phyloP scores from a whole-genome alignment of 2,329 filamentous ascomycete genomes.

The Catunica adiposa region DNA sequence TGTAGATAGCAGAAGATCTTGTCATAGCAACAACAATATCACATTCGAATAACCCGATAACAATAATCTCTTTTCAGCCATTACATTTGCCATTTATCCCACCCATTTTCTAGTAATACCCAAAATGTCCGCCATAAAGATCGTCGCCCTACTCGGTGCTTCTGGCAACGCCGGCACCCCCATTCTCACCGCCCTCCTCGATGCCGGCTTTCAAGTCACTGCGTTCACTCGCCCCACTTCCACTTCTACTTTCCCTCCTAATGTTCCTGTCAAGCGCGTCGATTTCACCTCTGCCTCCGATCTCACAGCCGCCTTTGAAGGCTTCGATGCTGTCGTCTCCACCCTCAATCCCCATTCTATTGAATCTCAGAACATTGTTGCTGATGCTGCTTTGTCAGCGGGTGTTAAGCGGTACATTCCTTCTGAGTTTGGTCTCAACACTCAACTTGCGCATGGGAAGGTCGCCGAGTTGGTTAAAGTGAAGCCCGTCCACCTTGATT shows the following conservation, averaged over 20 bases:
- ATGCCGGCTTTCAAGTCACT: constrained; percentile 32
- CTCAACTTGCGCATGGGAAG: constrained; percentile 19
- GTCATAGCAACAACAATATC: not conserved
- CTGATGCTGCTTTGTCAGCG: constrained; percentile 41
- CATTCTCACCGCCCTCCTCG: constrained; percentile 24
- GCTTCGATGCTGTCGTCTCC: constrained; percentile 39
- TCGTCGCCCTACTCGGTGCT: constrained; percentile 24
- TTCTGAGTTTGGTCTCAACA: constrained; percentile 35
- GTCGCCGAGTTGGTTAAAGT: constrained; percentile 27
- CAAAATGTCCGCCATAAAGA: constrained; percentile 20
- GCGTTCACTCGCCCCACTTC: constrained; percentile 35
- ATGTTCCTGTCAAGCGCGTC: constrained; percentile 28
- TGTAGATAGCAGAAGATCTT: too few relatives aligned
- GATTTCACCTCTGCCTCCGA: constrained; percentile 32
- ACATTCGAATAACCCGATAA: not conserved
- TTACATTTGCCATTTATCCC: not conserved
- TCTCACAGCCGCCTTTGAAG: constrained; percentile 34
- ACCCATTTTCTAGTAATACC: not conserved
- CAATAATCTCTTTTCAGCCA: not conserved
- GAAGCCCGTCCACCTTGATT: constrained; percentile 30
- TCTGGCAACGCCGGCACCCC: constrained; percentile 26
- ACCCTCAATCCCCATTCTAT: constrained; percentile 24
- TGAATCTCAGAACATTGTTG: constrained; percentile 25
- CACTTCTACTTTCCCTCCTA: constrained; percentile 20
- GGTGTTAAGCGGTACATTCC: constrained; percentile 47